Evolutionary conservation across 768 basidiomycete genomes (phyloP).

Genomic region (Lactarius quietus): DNA sequence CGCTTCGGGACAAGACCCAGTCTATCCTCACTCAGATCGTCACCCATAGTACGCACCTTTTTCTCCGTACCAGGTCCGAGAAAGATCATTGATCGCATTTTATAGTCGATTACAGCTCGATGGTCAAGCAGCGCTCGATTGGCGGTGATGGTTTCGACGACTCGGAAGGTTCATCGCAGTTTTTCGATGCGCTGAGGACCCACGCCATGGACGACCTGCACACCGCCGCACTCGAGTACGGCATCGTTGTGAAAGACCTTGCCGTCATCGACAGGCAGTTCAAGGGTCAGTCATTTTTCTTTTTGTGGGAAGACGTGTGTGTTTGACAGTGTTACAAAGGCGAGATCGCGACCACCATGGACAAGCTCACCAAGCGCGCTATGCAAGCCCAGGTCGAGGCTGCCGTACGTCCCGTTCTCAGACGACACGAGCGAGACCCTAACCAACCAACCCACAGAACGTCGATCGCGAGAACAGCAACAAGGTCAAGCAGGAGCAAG

Average conservation of each 20-base stretch:
- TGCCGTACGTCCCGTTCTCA: slow-evolving; percentile 46
- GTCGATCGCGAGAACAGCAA: slow-evolving; percentile 87
- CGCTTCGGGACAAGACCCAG: slow-evolving; percentile 77
- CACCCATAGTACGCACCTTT: slow-evolving; percentile 58
- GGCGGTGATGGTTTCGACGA: slow-evolving; percentile 76
- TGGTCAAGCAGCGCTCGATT: slow-evolving; percentile 77
- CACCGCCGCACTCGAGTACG: slow-evolving; percentile 76
- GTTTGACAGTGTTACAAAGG: slow-evolving; percentile 33
- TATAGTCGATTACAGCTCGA: slow-evolving; percentile 51
- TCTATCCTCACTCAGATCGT: slow-evolving; percentile 85
- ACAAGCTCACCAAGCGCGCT: slow-evolving; percentile 78
- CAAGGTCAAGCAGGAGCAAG: slow-evolving; percentile 83
- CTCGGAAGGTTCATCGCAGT: slow-evolving; percentile 66
- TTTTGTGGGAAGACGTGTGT: background rate
- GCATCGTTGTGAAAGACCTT: slow-evolving; percentile 77
- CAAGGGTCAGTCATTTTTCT: slow-evolving; percentile 46
- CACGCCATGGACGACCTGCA: slow-evolving; percentile 88
- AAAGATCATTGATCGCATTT: background rate
- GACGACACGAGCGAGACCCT: background rate
- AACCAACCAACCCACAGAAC: slow-evolving; percentile 49
- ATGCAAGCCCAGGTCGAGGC: slow-evolving; percentile 87
- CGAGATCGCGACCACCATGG: slow-evolving; percentile 82
- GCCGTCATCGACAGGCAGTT: slow-evolving; percentile 87
- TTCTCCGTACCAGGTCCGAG: slow-evolving; percentile 27
- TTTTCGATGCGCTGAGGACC: slow-evolving; percentile 76